These are phyloP conservation scores for Verbascum thapsus DNA, from an alignment of 257 asterid species.

Conservation along the genomic window DNA sequence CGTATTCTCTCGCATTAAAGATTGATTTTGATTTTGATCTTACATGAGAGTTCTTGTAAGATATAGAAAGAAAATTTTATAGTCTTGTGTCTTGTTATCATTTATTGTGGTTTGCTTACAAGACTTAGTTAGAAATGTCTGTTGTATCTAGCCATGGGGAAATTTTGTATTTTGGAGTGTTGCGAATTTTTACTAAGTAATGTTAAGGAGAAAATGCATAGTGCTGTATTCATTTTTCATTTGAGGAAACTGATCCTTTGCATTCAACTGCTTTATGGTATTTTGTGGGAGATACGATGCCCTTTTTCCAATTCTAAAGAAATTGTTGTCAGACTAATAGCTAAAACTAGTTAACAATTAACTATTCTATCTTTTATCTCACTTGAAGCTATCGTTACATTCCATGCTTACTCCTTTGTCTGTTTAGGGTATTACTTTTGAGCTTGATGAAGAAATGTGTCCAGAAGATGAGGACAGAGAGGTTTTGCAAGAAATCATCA, in stretches of 20 bases:
- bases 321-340: too few relatives aligned
- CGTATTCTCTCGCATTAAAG: constrained; percentile 7
- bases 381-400: not conserved
- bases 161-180: not conserved
- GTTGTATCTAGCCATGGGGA: not conserved
- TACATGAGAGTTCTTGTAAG: not conserved
- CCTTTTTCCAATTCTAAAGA: too few relatives aligned
- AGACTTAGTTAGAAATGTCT: not conserved
- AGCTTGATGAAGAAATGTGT: constrained; percentile 58
- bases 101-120: not conserved
- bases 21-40: not conserved
- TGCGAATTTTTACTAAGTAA: not conserved
- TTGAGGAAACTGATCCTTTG: too few relatives aligned
- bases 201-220: not conserved
- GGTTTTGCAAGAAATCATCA: constrained; percentile 52
- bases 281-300: too few relatives aligned
- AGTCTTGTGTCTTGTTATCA: constrained; percentile 2
- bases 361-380: constrained; percentile 3
- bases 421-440: constrained; percentile 71
- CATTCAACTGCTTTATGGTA: too few relatives aligned
- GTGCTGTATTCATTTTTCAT: too few relatives aligned
- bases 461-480: constrained; percentile 53
- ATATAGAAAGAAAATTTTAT: not conserved
- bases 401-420: constrained; percentile 22
- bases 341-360: too few relatives aligned